phyloP scores from a whole-genome alignment of 1,284 basidiomycete genomes.

The Exsudoporus floridanus region DNA sequence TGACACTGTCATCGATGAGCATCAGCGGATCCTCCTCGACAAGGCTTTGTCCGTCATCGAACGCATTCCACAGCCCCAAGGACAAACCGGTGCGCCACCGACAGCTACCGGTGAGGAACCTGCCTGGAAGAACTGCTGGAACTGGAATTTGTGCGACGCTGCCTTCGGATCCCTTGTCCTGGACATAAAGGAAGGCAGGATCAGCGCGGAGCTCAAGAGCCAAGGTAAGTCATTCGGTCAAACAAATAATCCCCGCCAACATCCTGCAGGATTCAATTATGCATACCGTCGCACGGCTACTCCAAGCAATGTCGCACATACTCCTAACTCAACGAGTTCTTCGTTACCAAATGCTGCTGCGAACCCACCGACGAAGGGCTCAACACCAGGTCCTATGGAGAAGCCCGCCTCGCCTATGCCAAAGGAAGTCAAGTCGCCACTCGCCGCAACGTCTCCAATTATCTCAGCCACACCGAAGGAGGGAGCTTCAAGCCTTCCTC shows the following conservation, averaged over 20 bases:
- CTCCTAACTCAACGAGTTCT: constrained; percentile 42
- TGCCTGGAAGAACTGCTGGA: constrained; percentile 98
- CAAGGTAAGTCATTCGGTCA: constrained; percentile 59
- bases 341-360: constrained; percentile 34
- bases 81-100: constrained; percentile 54
- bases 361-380: constrained; percentile 39
- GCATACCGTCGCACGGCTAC: constrained; percentile 80
- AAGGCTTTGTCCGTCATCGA: constrained; percentile 88
- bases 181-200: constrained; percentile 87
- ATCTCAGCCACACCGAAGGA: constrained; percentile 36
- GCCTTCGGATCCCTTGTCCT: constrained; percentile 87
- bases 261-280: constrained; percentile 84
- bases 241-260: constrained; percentile 9
- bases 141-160: constrained; percentile 97
- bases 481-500: constrained; percentile 29
- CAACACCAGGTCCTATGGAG: constrained; percentile 41
- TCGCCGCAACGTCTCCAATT: constrained; percentile 25
- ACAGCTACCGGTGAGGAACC: constrained; percentile 70
- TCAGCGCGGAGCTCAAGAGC: constrained; percentile 89
- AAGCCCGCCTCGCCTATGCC: constrained; percentile 41
- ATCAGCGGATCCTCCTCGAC: constrained; percentile 86
- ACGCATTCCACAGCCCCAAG: constrained; percentile 67
- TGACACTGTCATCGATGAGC: constrained; percentile 87
- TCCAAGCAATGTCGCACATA: constrained; percentile 42
- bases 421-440: constrained; percentile 34